Base-by-base conservation (phyloP, 2,329 filamentous ascomycete species). In the Colletotrichum sp. region DNA sequence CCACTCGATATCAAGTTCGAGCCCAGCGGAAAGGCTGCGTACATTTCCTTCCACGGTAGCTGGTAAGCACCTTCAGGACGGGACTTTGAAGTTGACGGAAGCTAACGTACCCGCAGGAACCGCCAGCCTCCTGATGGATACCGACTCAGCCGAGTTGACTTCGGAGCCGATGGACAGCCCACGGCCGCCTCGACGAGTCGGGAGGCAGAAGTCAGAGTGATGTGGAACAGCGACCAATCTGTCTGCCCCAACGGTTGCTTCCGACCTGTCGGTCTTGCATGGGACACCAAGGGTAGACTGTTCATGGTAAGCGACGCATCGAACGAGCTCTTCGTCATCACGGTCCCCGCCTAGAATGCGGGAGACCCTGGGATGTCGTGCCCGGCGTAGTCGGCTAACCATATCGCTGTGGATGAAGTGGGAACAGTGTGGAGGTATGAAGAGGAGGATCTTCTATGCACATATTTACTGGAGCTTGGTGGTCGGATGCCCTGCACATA, bases 1-100 rank as follows among this genome's bases (percentile, higher is more conserved):
- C 94, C 94, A 1, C 85, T 96, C 2, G 93, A 95, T 78, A 90
- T 95, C 80, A 91, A 92, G 76, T 96, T 96, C 85, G 87, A 90
- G 77, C 80, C 86, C 0, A 83, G 87, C 63, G 90, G 90, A 61
- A 89, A 87, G 18, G 88, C 87, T 4, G 93, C 93, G 2, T 95
- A 91, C 84, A 85, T 96, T 21, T 87, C 91, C 2, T 95, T 95
- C 83, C 94, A 95, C 82, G 94, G 94, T n/a, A 93, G 91, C 83
- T 95, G 93, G 87, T 92, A 83, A 84, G 86, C 83, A 3, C 32
- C 30, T 21, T 6, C 14, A 8, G 57, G 13, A 32, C 28, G 30
- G 24, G 34, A 18, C n/a, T 18, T 24, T 16, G 12, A 7, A 34
- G 4, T n/a, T 21, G 18, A 32, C 14, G 28, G 43, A 61, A 7